These are phyloP conservation scores for Rhizopus delemar DNA, from an alignment of 371 early-diverging fungal species.

Conservation along the genomic window DNA sequence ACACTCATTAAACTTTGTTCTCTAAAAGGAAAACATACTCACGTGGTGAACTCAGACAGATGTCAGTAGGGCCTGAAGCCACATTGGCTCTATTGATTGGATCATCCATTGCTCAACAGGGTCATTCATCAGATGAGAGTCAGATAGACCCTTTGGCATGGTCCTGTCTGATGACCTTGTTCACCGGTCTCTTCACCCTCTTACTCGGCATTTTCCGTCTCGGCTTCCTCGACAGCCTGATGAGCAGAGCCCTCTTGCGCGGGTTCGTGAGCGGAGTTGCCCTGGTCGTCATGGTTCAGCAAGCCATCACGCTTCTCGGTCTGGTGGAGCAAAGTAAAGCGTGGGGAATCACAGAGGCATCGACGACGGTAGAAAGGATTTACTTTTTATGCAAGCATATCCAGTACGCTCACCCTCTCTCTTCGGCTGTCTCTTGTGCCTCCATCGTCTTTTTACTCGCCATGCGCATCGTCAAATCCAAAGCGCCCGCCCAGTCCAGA, in stretches of 20 bases:
- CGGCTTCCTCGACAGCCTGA: conserved; percentile 92
- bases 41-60: conserved; percentile 56
- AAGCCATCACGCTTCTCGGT: conserved; percentile 77
- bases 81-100: conserved; percentile 88
- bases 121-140: conserved; percentile 25
- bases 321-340: conserved; percentile 49
- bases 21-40: not conserved
- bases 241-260: conserved; percentile 85
- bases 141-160: conserved; percentile 57
- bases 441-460: conserved; percentile 67
- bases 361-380: conserved; percentile 76
- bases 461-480: conserved; percentile 61
- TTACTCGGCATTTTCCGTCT: conserved; percentile 88
- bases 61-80: conserved; percentile 93
- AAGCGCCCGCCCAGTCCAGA: conserved; percentile 21
- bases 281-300: conserved; percentile 85
- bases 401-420: conserved; percentile 61
- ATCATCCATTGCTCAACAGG: conserved; percentile 65
- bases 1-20: conserved; percentile 7
- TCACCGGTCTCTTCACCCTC: conserved; percentile 88
- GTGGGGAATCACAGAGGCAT: conserved; percentile 61
- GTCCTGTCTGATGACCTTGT: conserved; percentile 72
- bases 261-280: conserved; percentile 94
- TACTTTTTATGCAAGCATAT: conserved; percentile 59
- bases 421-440: conserved; percentile 67